Evolutionary conservation across 2,329 filamentous ascomycete species (phyloP).

Genomic region (Biscogniauxia marginata): DNA sequence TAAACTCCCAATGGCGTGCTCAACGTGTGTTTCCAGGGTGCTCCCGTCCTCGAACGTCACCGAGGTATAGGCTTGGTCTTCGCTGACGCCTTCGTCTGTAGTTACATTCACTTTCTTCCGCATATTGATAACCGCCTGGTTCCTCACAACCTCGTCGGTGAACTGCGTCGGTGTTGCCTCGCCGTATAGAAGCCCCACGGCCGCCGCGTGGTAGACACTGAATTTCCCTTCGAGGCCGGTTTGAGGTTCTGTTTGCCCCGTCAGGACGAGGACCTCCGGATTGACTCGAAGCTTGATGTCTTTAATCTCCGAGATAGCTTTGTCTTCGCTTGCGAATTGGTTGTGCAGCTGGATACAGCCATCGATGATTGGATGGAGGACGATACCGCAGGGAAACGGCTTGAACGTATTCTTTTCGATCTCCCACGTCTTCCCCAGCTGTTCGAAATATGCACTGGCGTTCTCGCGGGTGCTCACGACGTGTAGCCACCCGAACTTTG

Average conservation of each 20-base stretch:
- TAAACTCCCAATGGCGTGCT: constrained; percentile 50
- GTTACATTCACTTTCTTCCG: constrained; percentile 45
- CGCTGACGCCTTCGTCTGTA: constrained; percentile 37
- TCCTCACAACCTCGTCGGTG: constrained; percentile 45
- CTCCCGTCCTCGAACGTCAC: constrained; percentile 37
- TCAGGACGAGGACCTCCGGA: constrained; percentile 52
- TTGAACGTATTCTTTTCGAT: constrained; percentile 55
- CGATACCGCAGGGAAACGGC: constrained; percentile 56
- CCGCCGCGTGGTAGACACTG: constrained; percentile 54
- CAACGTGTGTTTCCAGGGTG: constrained; percentile 43
- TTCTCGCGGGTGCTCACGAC: constrained; percentile 45
- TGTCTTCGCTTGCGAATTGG: constrained; percentile 32
- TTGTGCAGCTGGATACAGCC: constrained; percentile 46
- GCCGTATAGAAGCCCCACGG: constrained; percentile 48
- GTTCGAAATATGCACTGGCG: constrained; percentile 35
- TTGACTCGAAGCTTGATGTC: constrained; percentile 45
- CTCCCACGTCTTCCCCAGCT: constrained; percentile 45
- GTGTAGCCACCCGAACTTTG: constrained; percentile 52
- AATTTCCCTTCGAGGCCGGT: constrained; percentile 54
- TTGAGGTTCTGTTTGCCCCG: constrained; percentile 47
- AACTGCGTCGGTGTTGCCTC: constrained; percentile 52
- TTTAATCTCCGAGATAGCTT: constrained; percentile 34
- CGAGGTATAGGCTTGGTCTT: constrained; percentile 38
- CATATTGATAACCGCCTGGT: constrained; percentile 39
- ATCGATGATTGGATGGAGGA: constrained; percentile 56